phyloP scores from a whole-genome alignment of 495 filamentous ascomycete genomes.

The Neurospora sp. region DNA sequence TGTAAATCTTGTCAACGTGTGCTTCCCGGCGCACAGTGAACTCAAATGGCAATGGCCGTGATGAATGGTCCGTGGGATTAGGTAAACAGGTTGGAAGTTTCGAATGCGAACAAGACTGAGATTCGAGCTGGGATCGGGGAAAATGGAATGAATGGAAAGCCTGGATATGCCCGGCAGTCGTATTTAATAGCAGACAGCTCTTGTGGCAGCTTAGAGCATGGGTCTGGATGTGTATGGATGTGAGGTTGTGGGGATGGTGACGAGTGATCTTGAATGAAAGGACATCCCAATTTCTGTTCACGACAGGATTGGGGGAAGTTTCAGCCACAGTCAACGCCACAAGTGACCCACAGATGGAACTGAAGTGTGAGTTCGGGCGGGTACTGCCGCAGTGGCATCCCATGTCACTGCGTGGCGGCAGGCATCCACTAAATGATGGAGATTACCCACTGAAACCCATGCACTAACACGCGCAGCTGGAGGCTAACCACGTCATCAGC shows the following conservation, averaged over 20 bases:
- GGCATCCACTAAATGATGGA: neutral
- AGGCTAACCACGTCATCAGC: neutral
- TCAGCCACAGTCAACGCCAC: neutral
- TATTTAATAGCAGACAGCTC: neutral
- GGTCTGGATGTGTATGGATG: neutral
- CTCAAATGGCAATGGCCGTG: neutral
- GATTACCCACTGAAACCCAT: neutral
- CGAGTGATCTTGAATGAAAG: neutral
- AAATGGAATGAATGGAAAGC: neutral
- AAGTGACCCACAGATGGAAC: neutral
- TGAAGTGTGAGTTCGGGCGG: neutral
- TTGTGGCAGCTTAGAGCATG: neutral
- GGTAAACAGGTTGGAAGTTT: neutral
- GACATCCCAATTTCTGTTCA: neutral
- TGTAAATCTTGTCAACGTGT: neutral
- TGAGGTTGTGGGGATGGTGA: neutral
- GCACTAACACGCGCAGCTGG: neutral
- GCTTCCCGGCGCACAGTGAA: neutral
- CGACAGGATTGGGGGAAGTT: neutral
- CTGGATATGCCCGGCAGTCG: neutral
- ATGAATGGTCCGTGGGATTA: neutral
- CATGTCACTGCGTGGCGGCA: neutral
- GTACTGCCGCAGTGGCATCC: neutral
- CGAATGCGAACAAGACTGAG: neutral
- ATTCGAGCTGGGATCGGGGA: neutral